A percentile compares a stretch with the other conserved stretches of the same genome.
These are phyloP conservation scores for Phaseolus lunatus DNA, from an alignment of 306 rosid genomes.

Conservation along the genomic window DNA sequence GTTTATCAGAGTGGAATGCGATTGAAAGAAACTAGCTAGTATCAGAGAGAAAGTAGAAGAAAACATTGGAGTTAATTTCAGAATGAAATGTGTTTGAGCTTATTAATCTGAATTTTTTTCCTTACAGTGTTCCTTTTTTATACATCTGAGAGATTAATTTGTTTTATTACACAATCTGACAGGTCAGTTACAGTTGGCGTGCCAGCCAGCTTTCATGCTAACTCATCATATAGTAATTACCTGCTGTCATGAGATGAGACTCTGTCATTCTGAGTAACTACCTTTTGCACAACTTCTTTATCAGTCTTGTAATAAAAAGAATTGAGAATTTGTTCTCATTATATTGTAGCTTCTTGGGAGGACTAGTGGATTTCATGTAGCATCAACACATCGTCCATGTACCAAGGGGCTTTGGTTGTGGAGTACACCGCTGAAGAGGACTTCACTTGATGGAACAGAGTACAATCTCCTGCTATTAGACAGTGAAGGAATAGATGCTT, in stretches of 20 bases:
- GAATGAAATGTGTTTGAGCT: neutral
- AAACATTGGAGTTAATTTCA: neutral
- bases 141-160: neutral
- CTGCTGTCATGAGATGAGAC: neutral
- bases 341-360: constrained; percentile 81
- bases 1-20: neutral
- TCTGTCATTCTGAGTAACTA: neutral
- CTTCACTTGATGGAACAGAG: constrained; percentile 91
- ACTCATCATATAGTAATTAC: neutral
- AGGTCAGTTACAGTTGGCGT: constrained; percentile 2
- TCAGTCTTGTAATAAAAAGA: neutral
- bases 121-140: neutral
- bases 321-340: neutral
- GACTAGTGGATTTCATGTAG: constrained; percentile 92
- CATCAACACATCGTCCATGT: constrained; percentile 90
- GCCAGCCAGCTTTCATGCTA: neutral
- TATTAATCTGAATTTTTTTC: neutral
- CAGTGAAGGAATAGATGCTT: constrained; percentile 97
- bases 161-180: neutral
- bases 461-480: constrained; percentile 83
- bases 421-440: constrained; percentile 92
- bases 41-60: neutral
- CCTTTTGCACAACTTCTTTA: neutral
- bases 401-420: constrained; percentile 97
- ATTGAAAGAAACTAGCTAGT: neutral